Base-by-base conservation (phyloP, 2,329 filamentous ascomycete genomes). In the Ophiocordyceps australis region DNA sequence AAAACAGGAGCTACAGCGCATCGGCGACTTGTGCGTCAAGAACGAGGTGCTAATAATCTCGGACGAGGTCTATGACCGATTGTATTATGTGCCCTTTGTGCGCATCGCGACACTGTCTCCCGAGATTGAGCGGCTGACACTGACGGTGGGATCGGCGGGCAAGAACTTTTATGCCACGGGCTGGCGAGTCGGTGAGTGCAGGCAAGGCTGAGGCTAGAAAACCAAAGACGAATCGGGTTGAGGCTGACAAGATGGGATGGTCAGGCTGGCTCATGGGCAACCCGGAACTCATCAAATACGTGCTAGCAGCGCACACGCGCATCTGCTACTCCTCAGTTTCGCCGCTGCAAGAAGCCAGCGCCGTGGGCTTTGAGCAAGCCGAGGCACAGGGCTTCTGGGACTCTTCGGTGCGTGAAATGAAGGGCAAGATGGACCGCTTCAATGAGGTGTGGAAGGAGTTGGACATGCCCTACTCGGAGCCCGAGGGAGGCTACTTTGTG, bases 131-230 rank as follows among this genome's bases (percentile, higher is more conserved):
- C 70, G 70, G 30, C 64, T 92, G 37, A 95, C 89, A 5, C 54
- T 98, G 25, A 95, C 89, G 0, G 89, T 98, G 17, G 89, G 89
- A 13, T 93, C 83, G 1, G 89, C 83, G 2, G 89, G 89, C 40
- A 98, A 98, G 65, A 91, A 89, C 59, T 98, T 98, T 53, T 95
- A 95, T 45, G 82, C 81, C 29, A 98, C 89, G 0, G 89, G 89
- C 24, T 98, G 89, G 89, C 74, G 89, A 30, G 85, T 95, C 5
- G 69, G 59, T 57, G 38, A 12, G 57, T 43, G 7, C 13, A 11
- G 12, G 13, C 24, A 12, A n/a, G 17, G 17, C 17, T 10, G 17
- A 7, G 8, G 23, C 11, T 5, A 24, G 23, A 17, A 17, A 2
- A 18, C n/a, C 23, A 15, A 14, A 16, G 9, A 9, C 7, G 11